A percentile compares a stretch with the other conserved stretches of the same genome.
These are phyloP conservation scores for Canavalia ensiformis DNA, from an alignment of 306 rosid genomes.

Conservation along the genomic window DNA sequence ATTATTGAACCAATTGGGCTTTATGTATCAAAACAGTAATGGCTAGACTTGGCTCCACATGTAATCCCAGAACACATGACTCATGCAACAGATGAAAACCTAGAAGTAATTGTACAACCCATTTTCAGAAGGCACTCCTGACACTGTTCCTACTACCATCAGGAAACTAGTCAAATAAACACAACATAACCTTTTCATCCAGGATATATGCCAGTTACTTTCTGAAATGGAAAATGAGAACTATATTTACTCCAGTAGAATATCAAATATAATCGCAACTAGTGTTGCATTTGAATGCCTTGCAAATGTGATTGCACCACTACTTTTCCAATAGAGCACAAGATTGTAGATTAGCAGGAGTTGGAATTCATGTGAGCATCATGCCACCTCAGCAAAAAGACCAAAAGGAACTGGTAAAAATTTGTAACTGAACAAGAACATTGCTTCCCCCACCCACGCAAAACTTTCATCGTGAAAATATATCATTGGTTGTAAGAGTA, in stretches of 20 bases:
- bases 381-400: background rate
- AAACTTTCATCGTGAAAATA: background rate
- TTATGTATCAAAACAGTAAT: background rate
- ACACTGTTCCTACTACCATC: slow-evolving; percentile 13
- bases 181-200: background rate
- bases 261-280: background rate
- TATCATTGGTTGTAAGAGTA: background rate
- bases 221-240: slow-evolving; percentile 2
- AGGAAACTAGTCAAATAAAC: slow-evolving; percentile 16
- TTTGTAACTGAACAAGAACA: slow-evolving; percentile 15
- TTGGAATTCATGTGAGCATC: background rate
- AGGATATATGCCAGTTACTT: background rate
- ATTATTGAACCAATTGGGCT: background rate
- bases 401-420: background rate
- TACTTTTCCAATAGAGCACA: background rate
- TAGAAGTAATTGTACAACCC: background rate
- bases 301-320: background rate
- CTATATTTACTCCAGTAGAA: background rate
- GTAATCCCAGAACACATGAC: slow-evolving; percentile 3
- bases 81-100: slow-evolving; percentile 10
- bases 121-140: slow-evolving; percentile 22
- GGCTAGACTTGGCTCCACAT: background rate
- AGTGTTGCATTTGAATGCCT: background rate
- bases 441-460: background rate
- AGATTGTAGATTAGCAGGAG: background rate